Base-by-base conservation (phyloP, 495 filamentous ascomycete species). In the Daldinia vernicosa region DNA sequence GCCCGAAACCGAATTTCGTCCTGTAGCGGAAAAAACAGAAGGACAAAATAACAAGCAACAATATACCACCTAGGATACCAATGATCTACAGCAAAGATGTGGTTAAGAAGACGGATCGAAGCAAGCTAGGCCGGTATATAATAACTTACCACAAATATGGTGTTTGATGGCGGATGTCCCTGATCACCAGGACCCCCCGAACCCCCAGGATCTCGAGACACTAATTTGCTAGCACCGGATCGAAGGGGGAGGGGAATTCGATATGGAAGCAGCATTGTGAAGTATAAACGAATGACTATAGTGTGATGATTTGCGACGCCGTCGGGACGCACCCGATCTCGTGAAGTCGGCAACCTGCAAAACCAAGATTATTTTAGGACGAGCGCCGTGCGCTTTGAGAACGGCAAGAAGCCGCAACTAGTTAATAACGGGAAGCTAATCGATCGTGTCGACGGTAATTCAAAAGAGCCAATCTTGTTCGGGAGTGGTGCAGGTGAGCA, bases 111-210 rank as follows among this genome's bases (percentile, higher is more conserved):
- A 32, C 6, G 22, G 39, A 22, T 6, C 26, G 30, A 17, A 37
- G 3, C 1, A 4, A 19, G 12, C 1, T 12, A 14, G 27, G 37
- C 8, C 50, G 4, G 50, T 24, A 11, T 17, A 17, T 11, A 51
- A 45, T 32, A 7, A 65, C 73, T 57, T 69, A 77, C 75, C 28
- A 73, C 39, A 26, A 71, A 66, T 37, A 75, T 67, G 30, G 66
- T 66, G 22, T 57, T 55, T 26, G 65, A 60, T 47, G 43, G 43
- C 9, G 43, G 7, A 47, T 24, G 17, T 11, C 19, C 43, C 19
- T 47, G 43, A 47, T 15, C 39, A 6, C 39, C n/a, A 0, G 39
- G 39, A 40, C 17, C 43, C 17, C 17, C 17, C 30, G 70, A 33
- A 15, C n/a, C 37, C 55, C 54, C 51, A 7, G 52, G 22, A 5